Evolutionary conservation across 345 rosid species (phyloP).

Genomic region (Camelina sativa): DNA sequence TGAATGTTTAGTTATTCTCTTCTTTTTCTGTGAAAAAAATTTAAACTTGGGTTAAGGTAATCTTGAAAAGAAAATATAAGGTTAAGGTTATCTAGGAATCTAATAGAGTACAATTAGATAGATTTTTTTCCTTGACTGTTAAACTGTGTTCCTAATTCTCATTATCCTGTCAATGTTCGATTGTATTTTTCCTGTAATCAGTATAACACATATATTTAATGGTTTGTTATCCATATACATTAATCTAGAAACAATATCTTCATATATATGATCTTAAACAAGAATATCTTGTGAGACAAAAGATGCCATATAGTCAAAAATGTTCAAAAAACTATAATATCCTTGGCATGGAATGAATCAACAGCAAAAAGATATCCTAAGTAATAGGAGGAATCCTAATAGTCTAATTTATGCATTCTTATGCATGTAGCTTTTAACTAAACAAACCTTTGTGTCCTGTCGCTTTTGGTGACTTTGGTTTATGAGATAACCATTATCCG

Average conservation of each 20-base stretch:
- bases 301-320: slow-evolving; percentile 32
- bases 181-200: neutral
- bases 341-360: slow-evolving; percentile 32
- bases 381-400: slow-evolving; percentile 37
- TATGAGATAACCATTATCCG: slow-evolving; percentile 35
- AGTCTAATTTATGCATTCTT: slow-evolving; percentile 20
- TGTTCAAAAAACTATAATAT: slow-evolving; percentile 34
- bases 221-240: neutral
- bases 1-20: neutral
- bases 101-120: neutral
- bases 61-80: neutral
- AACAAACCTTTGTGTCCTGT: slow-evolving; percentile 29
- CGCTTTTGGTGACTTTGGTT: slow-evolving; percentile 24
- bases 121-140: neutral
- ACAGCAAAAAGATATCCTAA: slow-evolving; percentile 38
- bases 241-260: slow-evolving; percentile 22
- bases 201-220: neutral
- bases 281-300: slow-evolving; percentile 32
- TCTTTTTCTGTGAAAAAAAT: neutral
- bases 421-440: slow-evolving; percentile 35
- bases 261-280: slow-evolving; percentile 12
- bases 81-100: slow-evolving; percentile 4
- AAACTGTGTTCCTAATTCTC: slow-evolving; percentile 10
- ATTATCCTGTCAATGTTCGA: neutral
- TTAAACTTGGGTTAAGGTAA: neutral